These are phyloP conservation scores for Aspergillus sp. DNA, from an alignment of 2,329 filamentous ascomycete genomes.

Conservation along the genomic window DNA sequence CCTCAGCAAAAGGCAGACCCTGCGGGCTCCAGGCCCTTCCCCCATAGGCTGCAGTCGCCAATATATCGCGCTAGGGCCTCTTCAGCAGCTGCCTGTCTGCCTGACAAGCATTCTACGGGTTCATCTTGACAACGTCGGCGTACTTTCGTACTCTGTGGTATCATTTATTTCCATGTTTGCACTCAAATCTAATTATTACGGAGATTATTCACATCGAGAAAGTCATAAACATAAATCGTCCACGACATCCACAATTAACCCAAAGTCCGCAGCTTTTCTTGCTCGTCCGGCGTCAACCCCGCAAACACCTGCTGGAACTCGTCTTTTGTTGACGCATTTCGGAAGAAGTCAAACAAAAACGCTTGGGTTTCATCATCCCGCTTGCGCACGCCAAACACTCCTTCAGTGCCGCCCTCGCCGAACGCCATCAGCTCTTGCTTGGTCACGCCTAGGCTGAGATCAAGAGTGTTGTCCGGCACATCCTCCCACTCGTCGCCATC, in stretches of 20 bases:
- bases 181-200: not conserved
- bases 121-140: too few species aligned
- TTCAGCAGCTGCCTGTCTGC: too few species aligned
- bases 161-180: too few species aligned
- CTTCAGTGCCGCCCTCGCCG: conserved; percentile 53
- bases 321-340: conserved; percentile 51
- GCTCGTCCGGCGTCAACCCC: conserved; percentile 54
- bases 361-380: conserved; percentile 88
- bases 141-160: too few species aligned
- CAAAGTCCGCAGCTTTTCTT: conserved; percentile 39
- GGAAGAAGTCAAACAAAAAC: conserved; percentile 82
- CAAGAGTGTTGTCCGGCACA: conserved; percentile 70
- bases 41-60: not conserved
- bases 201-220: not conserved
- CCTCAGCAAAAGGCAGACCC: not conserved
- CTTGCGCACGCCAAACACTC: conserved; percentile 55
- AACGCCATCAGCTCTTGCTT: conserved; percentile 80
- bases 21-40: not conserved
- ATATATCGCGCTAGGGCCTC: not conserved
- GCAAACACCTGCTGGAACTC: conserved; percentile 58
- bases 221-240: not conserved
- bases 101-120: too few species aligned
- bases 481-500: conserved; percentile 85
- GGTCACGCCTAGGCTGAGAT: conserved; percentile 68
- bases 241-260: conserved; percentile 13